Conservation (phyloP, 2,329 filamentous ascomycete genomes). For the Cladophialophora psammophila region DNA sequence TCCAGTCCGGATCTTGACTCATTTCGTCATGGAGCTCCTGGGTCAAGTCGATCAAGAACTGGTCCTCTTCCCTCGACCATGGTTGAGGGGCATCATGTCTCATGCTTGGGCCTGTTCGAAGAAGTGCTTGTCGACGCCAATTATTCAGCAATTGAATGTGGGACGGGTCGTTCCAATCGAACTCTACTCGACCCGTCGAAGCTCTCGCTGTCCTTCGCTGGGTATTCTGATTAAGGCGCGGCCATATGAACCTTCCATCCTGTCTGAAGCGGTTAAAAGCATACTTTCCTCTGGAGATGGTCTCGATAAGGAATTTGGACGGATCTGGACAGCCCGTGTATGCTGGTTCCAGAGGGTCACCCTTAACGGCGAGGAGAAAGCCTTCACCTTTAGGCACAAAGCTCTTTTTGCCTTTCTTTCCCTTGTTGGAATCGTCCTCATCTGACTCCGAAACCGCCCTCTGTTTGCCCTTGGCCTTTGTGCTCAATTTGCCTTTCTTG, state of each 20-base stretch:
- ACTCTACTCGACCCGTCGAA: constrained; percentile 28
- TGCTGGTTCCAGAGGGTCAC: background rate
- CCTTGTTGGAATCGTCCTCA: background rate
- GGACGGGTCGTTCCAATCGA: constrained; percentile 32
- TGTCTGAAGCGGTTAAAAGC: constrained; percentile 21
- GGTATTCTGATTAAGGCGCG: background rate
- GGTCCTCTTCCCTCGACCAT: constrained; percentile 42
- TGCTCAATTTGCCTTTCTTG: background rate
- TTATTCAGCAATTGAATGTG: constrained; percentile 31
- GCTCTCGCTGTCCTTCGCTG: background rate
- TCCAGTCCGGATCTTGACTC: background rate
- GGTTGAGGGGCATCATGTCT: background rate
- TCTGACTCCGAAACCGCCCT: background rate
- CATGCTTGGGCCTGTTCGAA: constrained; percentile 5
- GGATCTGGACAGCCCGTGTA: constrained; percentile 7
- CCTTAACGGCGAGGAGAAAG: constrained; percentile 15
- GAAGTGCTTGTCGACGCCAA: constrained; percentile 29
- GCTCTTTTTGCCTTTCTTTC: background rate
- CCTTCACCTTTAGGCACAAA: background rate
- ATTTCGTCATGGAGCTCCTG: constrained; percentile 19
- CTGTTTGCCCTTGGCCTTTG: background rate
- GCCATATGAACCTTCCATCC: constrained; percentile 1
- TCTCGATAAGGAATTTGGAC: constrained; percentile 27
- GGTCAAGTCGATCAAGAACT: constrained; percentile 26
- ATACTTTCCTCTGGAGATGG: constrained; percentile 28